Base-by-base conservation (phyloP, 2,329 filamentous ascomycete species). In the Sclerotinia subarctica region DNA sequence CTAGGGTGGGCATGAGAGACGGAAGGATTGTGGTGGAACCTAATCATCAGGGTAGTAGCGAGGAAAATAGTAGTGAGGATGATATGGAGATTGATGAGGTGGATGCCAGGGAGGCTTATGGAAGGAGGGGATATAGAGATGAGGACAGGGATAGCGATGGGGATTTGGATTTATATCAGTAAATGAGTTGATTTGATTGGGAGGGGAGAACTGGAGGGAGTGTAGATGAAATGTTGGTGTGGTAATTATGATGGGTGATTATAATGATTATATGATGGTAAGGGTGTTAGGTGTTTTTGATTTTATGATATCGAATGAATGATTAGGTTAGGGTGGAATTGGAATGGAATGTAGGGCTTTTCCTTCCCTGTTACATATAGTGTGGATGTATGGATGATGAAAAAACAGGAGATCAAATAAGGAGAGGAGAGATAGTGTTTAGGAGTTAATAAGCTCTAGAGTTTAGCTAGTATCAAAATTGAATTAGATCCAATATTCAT, bases 11-110 rank as follows among this genome's bases (percentile, higher is more conserved):
- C 57, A 84, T 98, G 70, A 85, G 90, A 42, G 88, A 93, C 71
- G 91, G 92, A 57, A 91, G 92, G 78, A 89, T 98, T 69, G 81
- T 87, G 2, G 93, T 99, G 1, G 76, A 95, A 32, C 84, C 93
- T 8, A 98, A 99, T 79, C 95, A 98, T 29, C 88, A 89, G 10
- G 90, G 93, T 69, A 84, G 86, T 17, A 82, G 85, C 46, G 91
- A 92, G 15, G 88, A 90, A 2, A 60, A 46, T 11, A 90, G 92
- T 75, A 91, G 90, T 0, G 81, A 90, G 24, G 89, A 91, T 17
- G 93, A 96, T 75, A 76, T 88, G 71, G 81, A 83, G 60, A 81
- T 83, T 21, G 81, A 84, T 86, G 70, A 84, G 70, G 84, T 82
- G 49, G 81, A 91, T 56, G 81, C 82, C 53, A 82, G 81, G 15